Conservation (phyloP, 2,329 filamentous ascomycete genomes). For the Calonectria ilicicola region DNA sequence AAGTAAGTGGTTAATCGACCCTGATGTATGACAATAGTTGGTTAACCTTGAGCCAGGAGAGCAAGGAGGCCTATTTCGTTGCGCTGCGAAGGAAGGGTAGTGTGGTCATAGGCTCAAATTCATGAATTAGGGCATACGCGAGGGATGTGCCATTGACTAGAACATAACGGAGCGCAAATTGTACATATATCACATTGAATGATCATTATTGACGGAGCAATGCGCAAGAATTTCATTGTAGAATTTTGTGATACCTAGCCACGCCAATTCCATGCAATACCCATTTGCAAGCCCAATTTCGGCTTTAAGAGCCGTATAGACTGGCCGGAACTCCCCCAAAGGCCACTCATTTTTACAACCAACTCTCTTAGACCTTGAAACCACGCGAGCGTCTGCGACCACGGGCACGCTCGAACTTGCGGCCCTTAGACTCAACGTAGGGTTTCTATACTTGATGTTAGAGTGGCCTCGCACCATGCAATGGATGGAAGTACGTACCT, state of each 20-base stretch:
- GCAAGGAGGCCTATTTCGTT: conserved; percentile 87
- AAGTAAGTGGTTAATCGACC: conserved; percentile 64
- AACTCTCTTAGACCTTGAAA: conserved; percentile 95
- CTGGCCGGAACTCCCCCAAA: conserved; percentile 43
- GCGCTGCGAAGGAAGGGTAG: conserved; percentile 75
- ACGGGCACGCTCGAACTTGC: conserved; percentile 99
- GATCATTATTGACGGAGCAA: conserved; percentile 35
- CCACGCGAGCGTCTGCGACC: conserved; percentile 97
- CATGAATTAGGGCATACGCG: background rate
- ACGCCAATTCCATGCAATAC: conserved; percentile 59
- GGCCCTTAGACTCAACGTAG: conserved; percentile 96
- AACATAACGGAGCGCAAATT: background rate
- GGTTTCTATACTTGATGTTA: conserved; percentile 78
- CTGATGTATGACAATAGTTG: background rate
- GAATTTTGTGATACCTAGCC: conserved; percentile 59
- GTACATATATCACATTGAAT: background rate
- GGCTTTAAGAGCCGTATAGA: conserved; percentile 44
- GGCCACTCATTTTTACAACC: conserved; percentile 41
- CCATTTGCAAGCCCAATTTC: conserved; percentile 48
- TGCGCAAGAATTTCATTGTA: conserved; percentile 47
- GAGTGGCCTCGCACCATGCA: conserved; percentile 12
- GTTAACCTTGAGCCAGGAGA: conserved; percentile 45
- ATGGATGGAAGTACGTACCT: conserved; percentile 67
- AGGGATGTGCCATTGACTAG: background rate
- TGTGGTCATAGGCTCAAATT: conserved; percentile 41